Percentiles rank a stretch among this genome's conserved stretches.
Conservation (phyloP, 2,329 filamentous ascomycete species). For the Elsinoe australis region DNA sequence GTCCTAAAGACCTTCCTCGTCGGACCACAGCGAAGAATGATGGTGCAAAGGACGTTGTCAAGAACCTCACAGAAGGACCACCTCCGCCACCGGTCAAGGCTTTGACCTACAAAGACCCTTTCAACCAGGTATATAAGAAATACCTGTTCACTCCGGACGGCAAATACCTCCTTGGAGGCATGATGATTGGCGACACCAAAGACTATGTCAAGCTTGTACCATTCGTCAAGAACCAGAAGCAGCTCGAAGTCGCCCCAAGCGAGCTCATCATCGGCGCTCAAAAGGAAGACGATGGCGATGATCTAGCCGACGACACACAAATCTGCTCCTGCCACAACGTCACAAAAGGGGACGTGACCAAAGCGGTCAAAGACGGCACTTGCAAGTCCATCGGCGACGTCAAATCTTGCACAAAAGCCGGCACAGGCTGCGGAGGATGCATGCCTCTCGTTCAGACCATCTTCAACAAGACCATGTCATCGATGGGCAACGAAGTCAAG, state of each 20-base stretch:
- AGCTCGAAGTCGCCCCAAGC: constrained; percentile 66
- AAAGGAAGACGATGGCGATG: constrained; percentile 67
- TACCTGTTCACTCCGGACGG: constrained; percentile 85
- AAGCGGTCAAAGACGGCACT: constrained; percentile 63
- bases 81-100: constrained; percentile 63
- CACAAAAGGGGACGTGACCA: constrained; percentile 70
- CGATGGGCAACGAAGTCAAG: constrained; percentile 78
- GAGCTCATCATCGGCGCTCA: constrained; percentile 76
- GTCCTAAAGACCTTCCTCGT: constrained; percentile 65
- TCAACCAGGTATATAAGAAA: constrained; percentile 84
- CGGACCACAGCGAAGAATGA: constrained; percentile 42
- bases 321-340: constrained; percentile 94
- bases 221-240: constrained; percentile 76
- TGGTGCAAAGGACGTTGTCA: constrained; percentile 39
- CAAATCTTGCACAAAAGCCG: constrained; percentile 85
- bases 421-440: constrained; percentile 83
- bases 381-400: constrained; percentile 77
- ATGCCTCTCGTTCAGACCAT: constrained; percentile 83
- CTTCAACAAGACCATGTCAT: constrained; percentile 80
- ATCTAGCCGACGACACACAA: constrained; percentile 77
- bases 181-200: constrained; percentile 92
- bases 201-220: constrained; percentile 86
- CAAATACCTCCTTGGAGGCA: constrained; percentile 84
- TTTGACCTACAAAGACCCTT: constrained; percentile 81
- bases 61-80: constrained; percentile 48